These are phyloP conservation scores for Aspergillus bombycis DNA, from an alignment of 2,329 filamentous ascomycete species.

Conservation along the genomic window DNA sequence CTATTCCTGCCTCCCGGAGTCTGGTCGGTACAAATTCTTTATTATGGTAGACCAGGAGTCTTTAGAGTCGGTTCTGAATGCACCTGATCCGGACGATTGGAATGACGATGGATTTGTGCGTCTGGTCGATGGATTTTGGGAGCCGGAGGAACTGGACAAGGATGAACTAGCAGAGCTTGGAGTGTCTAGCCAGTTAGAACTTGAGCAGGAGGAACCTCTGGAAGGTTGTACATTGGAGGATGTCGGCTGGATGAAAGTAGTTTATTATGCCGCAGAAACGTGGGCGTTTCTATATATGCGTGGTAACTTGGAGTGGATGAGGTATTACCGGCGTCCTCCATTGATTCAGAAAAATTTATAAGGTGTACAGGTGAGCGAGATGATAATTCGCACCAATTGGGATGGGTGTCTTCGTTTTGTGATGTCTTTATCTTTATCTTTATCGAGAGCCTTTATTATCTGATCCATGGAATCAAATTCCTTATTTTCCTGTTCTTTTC, in stretches of 20 bases:
- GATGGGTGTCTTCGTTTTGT: not conserved
- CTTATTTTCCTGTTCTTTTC: not conserved
- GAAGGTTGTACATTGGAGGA: slow-evolving; percentile 18
- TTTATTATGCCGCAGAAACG: slow-evolving; percentile 8
- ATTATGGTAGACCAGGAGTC: slow-evolving; percentile 22
- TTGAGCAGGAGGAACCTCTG: slow-evolving; percentile 7
- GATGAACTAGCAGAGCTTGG: not conserved
- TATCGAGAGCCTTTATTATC: not conserved
- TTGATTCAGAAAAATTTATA: not conserved
- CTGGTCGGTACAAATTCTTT: slow-evolving; percentile 20
- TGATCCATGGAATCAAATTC: not conserved
- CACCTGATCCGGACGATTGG: not conserved
- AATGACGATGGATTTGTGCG: slow-evolving; percentile 12
- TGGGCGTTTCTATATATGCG: slow-evolving; percentile 7
- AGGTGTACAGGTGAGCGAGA: not conserved
- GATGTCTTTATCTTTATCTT: not conserved
- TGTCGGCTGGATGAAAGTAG: slow-evolving; percentile 25
- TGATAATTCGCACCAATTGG: not conserved
- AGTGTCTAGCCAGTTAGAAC: not conserved
- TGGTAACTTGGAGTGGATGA: slow-evolving; percentile 14
- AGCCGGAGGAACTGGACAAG: slow-evolving; percentile 9
- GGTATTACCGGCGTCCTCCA: slow-evolving; percentile 14
- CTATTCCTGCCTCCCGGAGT: not conserved
- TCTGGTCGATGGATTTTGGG: slow-evolving; percentile 18
- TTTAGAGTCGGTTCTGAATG: slow-evolving; percentile 16